Conservation (phyloP, 208 protist genomes). For the Leishmania mexicana region DNA sequence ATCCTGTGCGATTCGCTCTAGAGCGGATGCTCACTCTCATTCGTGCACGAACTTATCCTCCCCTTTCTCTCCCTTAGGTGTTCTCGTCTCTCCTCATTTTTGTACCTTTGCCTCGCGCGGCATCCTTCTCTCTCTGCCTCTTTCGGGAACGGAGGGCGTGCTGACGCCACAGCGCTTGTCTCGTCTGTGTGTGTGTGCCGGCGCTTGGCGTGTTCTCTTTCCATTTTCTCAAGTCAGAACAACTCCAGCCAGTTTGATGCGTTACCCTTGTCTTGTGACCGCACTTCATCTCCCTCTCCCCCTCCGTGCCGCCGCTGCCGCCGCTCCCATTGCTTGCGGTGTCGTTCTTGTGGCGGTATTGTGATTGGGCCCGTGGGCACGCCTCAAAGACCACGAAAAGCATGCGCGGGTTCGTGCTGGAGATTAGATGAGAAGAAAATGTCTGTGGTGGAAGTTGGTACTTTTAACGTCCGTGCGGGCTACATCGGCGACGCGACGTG, state of each 20-base stretch:
- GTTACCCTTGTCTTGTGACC: background rate
- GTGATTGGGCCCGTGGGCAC: background rate
- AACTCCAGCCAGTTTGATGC: background rate
- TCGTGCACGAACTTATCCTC: background rate
- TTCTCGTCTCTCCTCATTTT: background rate
- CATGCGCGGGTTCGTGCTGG: background rate
- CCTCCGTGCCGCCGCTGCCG: background rate
- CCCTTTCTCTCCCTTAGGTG: background rate
- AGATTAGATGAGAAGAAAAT: background rate
- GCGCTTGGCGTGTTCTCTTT: background rate
- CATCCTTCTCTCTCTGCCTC: background rate
- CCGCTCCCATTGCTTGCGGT: background rate
- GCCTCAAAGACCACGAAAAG: background rate
- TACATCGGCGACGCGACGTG: slow-evolving; percentile 77
- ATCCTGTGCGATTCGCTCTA: background rate
- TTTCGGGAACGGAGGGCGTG: background rate
- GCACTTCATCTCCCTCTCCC: background rate
- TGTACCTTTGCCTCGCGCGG: background rate
- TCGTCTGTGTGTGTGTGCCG: background rate
- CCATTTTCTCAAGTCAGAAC: background rate
- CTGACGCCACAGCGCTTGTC: too few species aligned
- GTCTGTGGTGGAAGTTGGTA: slow-evolving; percentile 85
- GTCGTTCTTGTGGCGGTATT: background rate
- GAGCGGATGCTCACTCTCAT: background rate
- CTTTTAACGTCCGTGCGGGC: slow-evolving; percentile 62